Base-by-base conservation (phyloP, 1,284 basidiomycete species). In the Ceratobasidium sp. region DNA sequence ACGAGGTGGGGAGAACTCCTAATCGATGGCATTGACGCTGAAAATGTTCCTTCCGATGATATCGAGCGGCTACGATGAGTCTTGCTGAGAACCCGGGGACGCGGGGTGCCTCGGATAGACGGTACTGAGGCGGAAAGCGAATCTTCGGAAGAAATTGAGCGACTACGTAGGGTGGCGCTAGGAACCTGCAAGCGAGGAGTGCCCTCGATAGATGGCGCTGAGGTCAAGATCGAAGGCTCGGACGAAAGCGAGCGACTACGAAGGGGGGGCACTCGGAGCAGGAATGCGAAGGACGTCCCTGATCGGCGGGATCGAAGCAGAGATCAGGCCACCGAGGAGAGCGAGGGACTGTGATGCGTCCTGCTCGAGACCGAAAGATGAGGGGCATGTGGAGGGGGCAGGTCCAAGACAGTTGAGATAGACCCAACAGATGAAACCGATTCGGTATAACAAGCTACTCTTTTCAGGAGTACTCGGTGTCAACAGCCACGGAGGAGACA, bases 301-400 rank as follows among this genome's bases (percentile, higher is more conserved):
- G 12, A 42, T 46, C 46, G 49, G 62, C 16, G 60, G 54, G 16
- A 49, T 46, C 14, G 61, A 49, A 33, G 67, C 21, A 16, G 67
- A 48, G 46, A 58, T 33, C 30, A 71, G 2, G 3, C 44, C 18
- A 51, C 58, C 1, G 46, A 49, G 16, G 67, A 38, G 67, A n/a
- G n/a, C n/a, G n/a, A 48, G 18, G 28, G 54, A n/a, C 56, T 60
- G 18, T 42, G 67, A 36, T 25, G 56, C 23, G 49, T 40, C 4
- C 56, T 38, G 56, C 67, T 71, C 9, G 42, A 23, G 9, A 58
- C 67, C 18, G 28, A 60, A 25, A 60, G 60, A 59, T 60, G 48
- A 7, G 64, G 72, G 1, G 64, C 66, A 28, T 48, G 64, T 23
- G 72, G 48, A 12, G 67, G 56, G 25, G 67, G 67, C 56, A 58